Evolutionary conservation across 805 yeast genomes (phyloP).

Genomic region (Suhomyces xylopsoci): DNA sequence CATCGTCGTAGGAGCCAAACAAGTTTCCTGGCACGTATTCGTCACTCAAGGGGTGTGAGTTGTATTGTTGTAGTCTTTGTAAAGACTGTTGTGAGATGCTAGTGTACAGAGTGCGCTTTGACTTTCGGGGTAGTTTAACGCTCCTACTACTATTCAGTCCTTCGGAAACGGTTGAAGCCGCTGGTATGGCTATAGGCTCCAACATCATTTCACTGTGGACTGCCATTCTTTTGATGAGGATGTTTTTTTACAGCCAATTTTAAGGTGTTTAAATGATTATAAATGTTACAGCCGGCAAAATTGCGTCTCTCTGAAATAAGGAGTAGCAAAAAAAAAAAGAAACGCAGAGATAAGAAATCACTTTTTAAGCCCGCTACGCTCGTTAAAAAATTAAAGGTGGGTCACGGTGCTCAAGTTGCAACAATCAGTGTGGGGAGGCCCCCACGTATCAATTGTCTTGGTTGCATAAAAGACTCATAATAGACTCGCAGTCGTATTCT

Average conservation of each 20-base stretch:
- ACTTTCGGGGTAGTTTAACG: background rate
- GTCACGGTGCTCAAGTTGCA: background rate
- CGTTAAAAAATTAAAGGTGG: background rate
- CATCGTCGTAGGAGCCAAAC: slow-evolving; percentile 1
- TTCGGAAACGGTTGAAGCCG: background rate
- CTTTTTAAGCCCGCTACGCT: background rate
- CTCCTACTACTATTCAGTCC: background rate
- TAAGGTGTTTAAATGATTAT: background rate
- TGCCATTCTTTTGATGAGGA: background rate
- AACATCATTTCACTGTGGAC: background rate
- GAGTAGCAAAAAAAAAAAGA: background rate
- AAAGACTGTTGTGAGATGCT: slow-evolving; percentile 1
- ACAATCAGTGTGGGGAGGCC: background rate
- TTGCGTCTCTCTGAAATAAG: background rate
- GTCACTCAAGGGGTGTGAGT: slow-evolving; percentile 5
- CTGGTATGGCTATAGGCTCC: slow-evolving; percentile 4
- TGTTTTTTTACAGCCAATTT: background rate
- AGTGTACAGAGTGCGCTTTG: slow-evolving; percentile 4
- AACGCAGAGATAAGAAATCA: slow-evolving; percentile 4
- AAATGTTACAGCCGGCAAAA: background rate
- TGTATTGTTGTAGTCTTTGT: slow-evolving; percentile 2
- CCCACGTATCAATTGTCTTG: background rate
- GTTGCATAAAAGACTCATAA: background rate
- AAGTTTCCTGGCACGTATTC: slow-evolving; percentile 5
- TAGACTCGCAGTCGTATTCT: background rate